phyloP scores from a whole-genome alignment of 2,329 filamentous ascomycete species.

The Chaetomium olivaceum region DNA sequence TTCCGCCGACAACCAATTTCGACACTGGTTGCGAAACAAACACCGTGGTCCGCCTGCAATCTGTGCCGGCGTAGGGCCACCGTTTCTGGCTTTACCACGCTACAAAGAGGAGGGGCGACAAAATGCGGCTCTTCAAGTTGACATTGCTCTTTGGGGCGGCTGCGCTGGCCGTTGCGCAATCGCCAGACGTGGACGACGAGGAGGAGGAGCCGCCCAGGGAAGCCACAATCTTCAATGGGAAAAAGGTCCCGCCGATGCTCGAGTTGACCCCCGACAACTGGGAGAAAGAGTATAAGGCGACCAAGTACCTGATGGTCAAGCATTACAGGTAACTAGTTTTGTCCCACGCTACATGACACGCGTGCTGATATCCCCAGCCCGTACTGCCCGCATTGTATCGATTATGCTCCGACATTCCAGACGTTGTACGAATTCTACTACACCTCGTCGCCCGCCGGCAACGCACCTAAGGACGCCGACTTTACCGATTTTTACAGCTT shows the following conservation, averaged over 20 bases:
- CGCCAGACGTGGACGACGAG: slow-evolving; percentile 37
- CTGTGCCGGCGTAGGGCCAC: slow-evolving; percentile 10
- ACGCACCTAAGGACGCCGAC: slow-evolving; percentile 54
- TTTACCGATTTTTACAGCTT: slow-evolving; percentile 88
- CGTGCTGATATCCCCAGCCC: slow-evolving; percentile 47
- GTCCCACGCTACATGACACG: slow-evolving; percentile 15
- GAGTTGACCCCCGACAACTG: slow-evolving; percentile 61
- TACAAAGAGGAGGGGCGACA: neutral
- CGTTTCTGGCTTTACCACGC: neutral
- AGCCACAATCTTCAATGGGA: slow-evolving; percentile 64
- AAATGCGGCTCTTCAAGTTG: slow-evolving; percentile 33
- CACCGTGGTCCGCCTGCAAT: slow-evolving; percentile 1
- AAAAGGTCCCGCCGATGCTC: slow-evolving; percentile 64
- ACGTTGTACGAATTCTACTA: slow-evolving; percentile 94
- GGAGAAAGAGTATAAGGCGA: slow-evolving; percentile 55
- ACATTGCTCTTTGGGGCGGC: slow-evolving; percentile 51
- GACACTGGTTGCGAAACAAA: neutral
- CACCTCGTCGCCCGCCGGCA: slow-evolving; percentile 72
- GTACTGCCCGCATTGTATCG: slow-evolving; percentile 70
- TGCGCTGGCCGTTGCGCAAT: slow-evolving; percentile 41
- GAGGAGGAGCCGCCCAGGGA: slow-evolving; percentile 43
- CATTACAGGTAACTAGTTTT: slow-evolving; percentile 62
- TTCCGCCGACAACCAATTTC: slow-evolving; percentile 8
- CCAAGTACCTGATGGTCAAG: slow-evolving; percentile 59
- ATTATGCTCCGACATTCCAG: slow-evolving; percentile 82